Base-by-base conservation (phyloP, 305 asterid species). In the Fraxinus latifolia region DNA sequence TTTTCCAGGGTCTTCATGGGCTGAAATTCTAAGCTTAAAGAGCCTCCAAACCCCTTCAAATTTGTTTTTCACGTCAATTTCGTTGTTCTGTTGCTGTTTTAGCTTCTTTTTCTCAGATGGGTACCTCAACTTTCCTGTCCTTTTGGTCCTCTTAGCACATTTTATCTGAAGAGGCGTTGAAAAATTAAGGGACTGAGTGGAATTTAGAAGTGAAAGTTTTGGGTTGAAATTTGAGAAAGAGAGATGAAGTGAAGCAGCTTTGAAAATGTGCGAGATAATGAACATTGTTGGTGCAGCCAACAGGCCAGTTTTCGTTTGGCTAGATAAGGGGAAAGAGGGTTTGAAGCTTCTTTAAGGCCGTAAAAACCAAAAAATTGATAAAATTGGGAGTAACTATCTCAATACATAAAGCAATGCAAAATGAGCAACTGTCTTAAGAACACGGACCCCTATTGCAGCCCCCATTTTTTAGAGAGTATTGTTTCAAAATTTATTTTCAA, bases 71-170 rank as follows among this genome's bases (percentile, higher is more conserved):
- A 44, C 87, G 25, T 88, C 91, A 72, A 33, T 44, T 82, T 83
- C 87, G 50, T 85, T 65, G 80, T 86, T 60, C 84, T 88, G 79
- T 67, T 84, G 90, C 36, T 37, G 89, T 78, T 83, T 92, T 17
- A 89, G 74, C 96, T 89, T 94, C 93, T 86, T 96, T 84, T 90
- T 96, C 97, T 96, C 99, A 0, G 99, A 96, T 82, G 98, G 99
- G 87, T 96, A 96, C 89, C 97, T 93, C 86, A 86, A 86, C 84
- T 91, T 96, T 15, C 98, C 98, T 0, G 91, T 93, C 86, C 99
- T 91, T 90, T 87, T 93, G 67, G 91, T 86, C 83, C 81, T 91
- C 87, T 84, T 87, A 9, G 95, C 94, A 80, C 97, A 90, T 78
- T 72, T 77, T 71, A 91, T 81, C 17, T n/a, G 68, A 55, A 86